Evolutionary conservation across 352 stramenopile genomes (phyloP), one percentile per base, ranked within the genome.

Genomic region (Phytopythium sindhum): DNA sequence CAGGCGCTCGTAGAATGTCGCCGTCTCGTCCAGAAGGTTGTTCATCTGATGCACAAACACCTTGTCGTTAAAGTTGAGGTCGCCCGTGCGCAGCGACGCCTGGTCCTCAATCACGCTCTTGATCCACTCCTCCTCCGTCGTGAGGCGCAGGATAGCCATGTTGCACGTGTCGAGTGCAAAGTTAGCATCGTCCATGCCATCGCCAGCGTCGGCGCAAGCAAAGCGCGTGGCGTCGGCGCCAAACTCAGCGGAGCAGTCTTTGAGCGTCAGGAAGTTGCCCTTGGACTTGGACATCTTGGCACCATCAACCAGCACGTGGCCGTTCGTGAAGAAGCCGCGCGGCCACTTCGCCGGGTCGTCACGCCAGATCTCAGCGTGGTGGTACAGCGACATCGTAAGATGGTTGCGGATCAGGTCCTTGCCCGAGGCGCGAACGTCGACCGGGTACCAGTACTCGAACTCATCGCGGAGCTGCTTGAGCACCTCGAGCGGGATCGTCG

Each of bases 231-330:
- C 95, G 69, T 98, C 96, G n/a, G 95, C 93, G 66, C 87, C 94
- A 70, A 98, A 99, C 57, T 98, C 93, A 31, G 91, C 82, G 31
- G 98, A 82, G 37, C 94, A 98, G 67, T 99, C 96, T 73, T 99
- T 91, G 66, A 99, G 87, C 70, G 98, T 99, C 45, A 99, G 74
- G 75, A 99, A 99, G 81, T 99, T 99, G 42, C 98, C 98, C 74
- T 96, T 97, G 8, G 92, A 98, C 87, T 99, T 99, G 55, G 91
- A 98, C 98, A 99, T 99, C 80, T 99, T 99, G 78, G 99, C 95
- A 9, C 94, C 96, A 67, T 99, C 97, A 33, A 98, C 84, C 53
- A 91, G 88, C 42, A 99, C 83, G 81, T 99, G 97, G 29, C 98
- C 98, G 75, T 99, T 99, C 59, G 94, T 98, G 79, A 99, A 99